A percentile compares a stretch with the other conserved stretches of the same genome.
Conservation (phyloP, 2,329 filamentous ascomycete species). For the Colletotrichum tropicicola region DNA sequence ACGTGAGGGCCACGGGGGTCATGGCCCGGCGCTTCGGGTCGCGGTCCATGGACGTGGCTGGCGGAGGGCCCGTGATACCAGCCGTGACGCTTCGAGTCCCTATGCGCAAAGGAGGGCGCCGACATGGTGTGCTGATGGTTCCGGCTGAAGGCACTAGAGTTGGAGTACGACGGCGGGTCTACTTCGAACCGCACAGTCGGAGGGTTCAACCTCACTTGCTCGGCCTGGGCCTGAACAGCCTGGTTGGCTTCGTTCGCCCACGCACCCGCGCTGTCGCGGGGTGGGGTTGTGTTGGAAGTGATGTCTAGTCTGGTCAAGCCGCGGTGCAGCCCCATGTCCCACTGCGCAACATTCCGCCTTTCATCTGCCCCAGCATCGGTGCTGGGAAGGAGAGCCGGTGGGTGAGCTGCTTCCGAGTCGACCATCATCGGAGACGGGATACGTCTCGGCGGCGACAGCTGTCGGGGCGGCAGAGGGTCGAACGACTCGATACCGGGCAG, state of each 20-base stretch:
- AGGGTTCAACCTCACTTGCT: constrained; percentile 55
- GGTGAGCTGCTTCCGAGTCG: constrained; percentile 60
- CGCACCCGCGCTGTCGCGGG: constrained; percentile 59
- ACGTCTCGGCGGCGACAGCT: constrained; percentile 69
- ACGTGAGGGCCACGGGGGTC: constrained; percentile 54
- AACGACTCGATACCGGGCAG: constrained; percentile 94
- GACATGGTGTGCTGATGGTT: constrained; percentile 68
- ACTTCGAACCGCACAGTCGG: constrained; percentile 65
- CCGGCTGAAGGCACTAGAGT: constrained; percentile 22
- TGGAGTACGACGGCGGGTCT: constrained; percentile 45
- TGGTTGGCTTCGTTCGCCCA: constrained; percentile 67
- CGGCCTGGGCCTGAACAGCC: constrained; percentile 63
- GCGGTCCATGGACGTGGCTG: constrained; percentile 35
- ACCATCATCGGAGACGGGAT: constrained; percentile 81
- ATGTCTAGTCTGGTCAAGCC: constrained; percentile 75
- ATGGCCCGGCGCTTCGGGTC: constrained; percentile 36
- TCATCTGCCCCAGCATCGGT: constrained; percentile 51
- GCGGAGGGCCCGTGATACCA: constrained; percentile 72
- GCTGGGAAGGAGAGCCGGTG: constrained; percentile 42
- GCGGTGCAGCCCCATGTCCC: constrained; percentile 73
- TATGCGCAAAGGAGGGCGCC: constrained; percentile 63
- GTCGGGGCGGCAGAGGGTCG: constrained; percentile 75
- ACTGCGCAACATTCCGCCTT: constrained; percentile 62
- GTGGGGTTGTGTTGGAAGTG: constrained; percentile 56
- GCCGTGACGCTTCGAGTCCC: constrained; percentile 72